Evolutionary conservation across 352 stramenopile genomes (phyloP).

Genomic region (Thraustochytrium sp.): DNA sequence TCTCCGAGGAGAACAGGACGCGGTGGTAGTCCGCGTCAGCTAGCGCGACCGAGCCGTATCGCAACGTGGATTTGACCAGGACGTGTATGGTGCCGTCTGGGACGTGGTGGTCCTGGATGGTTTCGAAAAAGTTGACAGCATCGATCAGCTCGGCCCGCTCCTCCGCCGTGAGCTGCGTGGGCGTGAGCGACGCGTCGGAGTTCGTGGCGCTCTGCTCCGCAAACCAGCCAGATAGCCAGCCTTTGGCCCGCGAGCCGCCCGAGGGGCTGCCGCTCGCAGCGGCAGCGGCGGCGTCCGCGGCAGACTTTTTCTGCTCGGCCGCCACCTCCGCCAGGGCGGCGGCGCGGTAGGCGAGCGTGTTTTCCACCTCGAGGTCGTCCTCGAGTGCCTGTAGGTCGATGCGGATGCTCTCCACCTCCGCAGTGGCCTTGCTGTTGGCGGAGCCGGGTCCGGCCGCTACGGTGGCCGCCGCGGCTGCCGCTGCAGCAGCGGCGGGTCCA

Average conservation of each 20-base stretch:
- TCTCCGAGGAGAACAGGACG: not conserved
- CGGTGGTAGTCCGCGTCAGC: not conserved
- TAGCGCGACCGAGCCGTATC: not conserved
- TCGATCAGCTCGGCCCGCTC: slow-evolving; percentile 24
- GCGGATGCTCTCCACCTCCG: not conserved
- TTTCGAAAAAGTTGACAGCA: slow-evolving; percentile 37
- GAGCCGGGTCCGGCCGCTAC: too few relatives aligned
- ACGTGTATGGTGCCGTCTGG: slow-evolving; percentile 11
- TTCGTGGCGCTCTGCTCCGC: not conserved
- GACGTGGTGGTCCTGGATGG: slow-evolving; percentile 15
- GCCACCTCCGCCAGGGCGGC: not conserved
- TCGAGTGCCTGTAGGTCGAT: not conserved
- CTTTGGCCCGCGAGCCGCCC: not conserved
- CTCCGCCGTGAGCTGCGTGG: not conserved
- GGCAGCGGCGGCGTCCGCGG: not conserved
- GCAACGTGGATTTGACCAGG: not conserved
- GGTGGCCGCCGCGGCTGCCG: not conserved
- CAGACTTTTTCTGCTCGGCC: slow-evolving; percentile 15
- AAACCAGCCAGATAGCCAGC: slow-evolving; percentile 22
- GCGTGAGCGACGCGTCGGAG: not conserved
- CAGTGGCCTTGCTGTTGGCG: not conserved
- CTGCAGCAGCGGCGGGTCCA: not conserved
- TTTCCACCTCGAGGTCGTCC: slow-evolving; percentile 31
- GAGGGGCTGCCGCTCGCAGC: not conserved
- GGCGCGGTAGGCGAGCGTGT: slow-evolving; percentile 19